Conservation (phyloP, 306 rosid species). For the Rubus idaeus region DNA sequence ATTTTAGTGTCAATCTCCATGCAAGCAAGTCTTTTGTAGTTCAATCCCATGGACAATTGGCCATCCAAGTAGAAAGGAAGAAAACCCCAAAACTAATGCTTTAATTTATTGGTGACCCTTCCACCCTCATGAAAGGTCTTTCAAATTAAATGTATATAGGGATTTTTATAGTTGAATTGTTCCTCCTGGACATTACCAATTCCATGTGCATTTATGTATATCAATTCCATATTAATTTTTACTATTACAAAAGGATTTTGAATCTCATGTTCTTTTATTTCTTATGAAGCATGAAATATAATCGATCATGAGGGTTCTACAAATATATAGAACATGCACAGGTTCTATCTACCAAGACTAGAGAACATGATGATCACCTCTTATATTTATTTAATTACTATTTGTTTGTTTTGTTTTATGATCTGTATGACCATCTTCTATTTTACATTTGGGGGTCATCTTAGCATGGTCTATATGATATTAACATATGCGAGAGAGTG, state of each 20-base stretch:
- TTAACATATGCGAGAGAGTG: not conserved
- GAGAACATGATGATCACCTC: not conserved
- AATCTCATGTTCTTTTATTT: not conserved
- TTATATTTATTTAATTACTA: not conserved
- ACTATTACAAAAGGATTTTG: not conserved
- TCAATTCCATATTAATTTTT: not conserved
- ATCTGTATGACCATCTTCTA: not conserved
- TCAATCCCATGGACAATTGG: slow-evolving; percentile 9
- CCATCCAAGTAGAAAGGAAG: slow-evolving; percentile 1
- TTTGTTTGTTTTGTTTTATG: not conserved
- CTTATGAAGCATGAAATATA: not conserved
- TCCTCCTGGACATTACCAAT: not conserved
- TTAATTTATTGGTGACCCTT: not conserved
- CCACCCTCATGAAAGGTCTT: slow-evolving; percentile 8
- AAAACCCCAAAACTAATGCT: not conserved
- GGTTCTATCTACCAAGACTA: not conserved
- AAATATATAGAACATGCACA: not conserved
- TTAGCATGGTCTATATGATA: not conserved
- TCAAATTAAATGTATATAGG: not conserved
- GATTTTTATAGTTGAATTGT: not conserved
- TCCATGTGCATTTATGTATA: not conserved
- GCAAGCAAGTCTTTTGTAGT: not conserved
- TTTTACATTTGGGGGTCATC: not conserved
- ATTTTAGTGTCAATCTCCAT: slow-evolving; percentile 7
- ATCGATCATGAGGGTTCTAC: not conserved